Conservation (phyloP, 179 eudicot species). For the Heliamphora pulchella region DNA sequence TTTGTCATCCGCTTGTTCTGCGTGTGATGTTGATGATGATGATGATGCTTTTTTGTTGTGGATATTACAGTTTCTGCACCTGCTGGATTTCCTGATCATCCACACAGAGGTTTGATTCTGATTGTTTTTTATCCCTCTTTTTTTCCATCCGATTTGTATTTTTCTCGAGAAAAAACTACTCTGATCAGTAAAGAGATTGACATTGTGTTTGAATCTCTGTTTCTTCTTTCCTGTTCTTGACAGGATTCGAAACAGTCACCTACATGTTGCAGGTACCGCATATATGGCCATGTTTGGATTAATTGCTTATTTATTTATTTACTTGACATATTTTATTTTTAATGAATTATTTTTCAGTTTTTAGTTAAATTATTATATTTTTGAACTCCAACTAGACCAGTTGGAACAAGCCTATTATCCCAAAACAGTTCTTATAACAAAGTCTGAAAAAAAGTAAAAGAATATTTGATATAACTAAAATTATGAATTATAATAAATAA, state of each 20-base stretch:
- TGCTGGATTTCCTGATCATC: conserved; percentile 96
- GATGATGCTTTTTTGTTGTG: no score
- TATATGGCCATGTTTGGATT: no score
- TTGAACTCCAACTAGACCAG: no score
- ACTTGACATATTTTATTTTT: no score
- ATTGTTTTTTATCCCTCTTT: neutral
- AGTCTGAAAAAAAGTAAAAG: no score
- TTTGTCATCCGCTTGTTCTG: neutral
- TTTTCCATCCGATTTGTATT: neutral
- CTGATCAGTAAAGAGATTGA: neutral
- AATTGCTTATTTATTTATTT: no score
- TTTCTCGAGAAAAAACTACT: neutral
- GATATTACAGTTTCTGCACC: conserved; percentile 62
- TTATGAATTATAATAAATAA: no score
- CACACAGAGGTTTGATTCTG: conserved; percentile 70
- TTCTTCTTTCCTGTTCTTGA: conserved; percentile 3
- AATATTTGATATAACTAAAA: no score
- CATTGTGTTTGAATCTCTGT: neutral
- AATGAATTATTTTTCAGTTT: no score
- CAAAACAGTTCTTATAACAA: no score
- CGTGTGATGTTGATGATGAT: neutral
- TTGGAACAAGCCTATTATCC: no score
- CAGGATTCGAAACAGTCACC: conserved; percentile 92
- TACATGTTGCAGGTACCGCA: conserved; percentile 76
- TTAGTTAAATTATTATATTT: no score